Conservation (phyloP, 441 rosid species). For the Hypseocharis bilobata region DNA sequence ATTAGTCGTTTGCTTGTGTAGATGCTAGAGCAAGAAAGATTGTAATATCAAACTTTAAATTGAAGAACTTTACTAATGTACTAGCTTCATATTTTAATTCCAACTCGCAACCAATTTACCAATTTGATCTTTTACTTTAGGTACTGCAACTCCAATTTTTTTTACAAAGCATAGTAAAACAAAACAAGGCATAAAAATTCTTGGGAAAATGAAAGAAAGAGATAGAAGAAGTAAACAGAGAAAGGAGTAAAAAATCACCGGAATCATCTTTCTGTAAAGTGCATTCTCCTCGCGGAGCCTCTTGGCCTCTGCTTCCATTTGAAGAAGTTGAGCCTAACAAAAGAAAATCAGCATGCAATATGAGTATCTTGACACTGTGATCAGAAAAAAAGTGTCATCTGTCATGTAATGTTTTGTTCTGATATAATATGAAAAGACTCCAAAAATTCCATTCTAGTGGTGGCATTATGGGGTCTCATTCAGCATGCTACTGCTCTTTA, state of each 20-base stretch:
- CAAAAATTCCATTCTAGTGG: too few species aligned
- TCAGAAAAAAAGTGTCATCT: too few species aligned
- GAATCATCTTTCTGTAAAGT: neutral
- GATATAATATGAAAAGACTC: neutral
- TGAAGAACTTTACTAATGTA: neutral
- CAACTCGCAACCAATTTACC: neutral
- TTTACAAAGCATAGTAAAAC: neutral
- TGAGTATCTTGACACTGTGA: too few species aligned
- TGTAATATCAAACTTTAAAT: neutral
- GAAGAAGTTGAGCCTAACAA: neutral
- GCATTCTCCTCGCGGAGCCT: neutral
- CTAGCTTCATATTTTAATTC: neutral
- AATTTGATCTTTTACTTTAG: neutral
- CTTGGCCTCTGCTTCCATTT: neutral
- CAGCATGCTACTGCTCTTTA: too few species aligned
- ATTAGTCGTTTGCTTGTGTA: neutral
- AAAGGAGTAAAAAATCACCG: neutral
- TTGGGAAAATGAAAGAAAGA: neutral
- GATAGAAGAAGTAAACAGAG: neutral
- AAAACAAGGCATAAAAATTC: neutral
- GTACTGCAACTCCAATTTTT: neutral
- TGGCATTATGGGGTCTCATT: too few species aligned
- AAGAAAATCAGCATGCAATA: too few species aligned
- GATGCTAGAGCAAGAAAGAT: neutral
- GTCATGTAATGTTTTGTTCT: neutral